Base-by-base conservation (phyloP, 176 grass and related monocot genomes). In the Poa pratensis region DNA sequence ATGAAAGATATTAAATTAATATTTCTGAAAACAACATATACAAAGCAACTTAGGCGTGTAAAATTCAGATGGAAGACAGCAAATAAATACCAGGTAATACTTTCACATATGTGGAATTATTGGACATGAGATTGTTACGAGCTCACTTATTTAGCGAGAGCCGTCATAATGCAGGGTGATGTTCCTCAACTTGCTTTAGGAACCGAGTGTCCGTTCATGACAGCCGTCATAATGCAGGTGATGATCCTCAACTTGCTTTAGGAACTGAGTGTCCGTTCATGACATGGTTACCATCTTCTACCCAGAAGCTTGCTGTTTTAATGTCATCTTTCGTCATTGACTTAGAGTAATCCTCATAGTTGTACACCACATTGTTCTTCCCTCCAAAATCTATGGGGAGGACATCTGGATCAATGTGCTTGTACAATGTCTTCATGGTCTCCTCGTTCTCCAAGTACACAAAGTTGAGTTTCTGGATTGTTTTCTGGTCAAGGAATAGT, bases 371-470 rank as follows among this genome's bases (percentile, higher is more conserved):
- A 23, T 72, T 86, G 74, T 65, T 89, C 83, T 82, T 89, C 16
- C 96, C 96, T 75, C 96, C 96, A 73, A 98, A 95, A 66, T 95
- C 90, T 57, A 80, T 10, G 3, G 91, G 93, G 39, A 98, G 91
- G 17, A 84, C 72, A 46, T 95, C 78, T 3, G 84, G 88, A 64
- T 95, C 90, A 11, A 98, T 92, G 78, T 73, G 80, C 45, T 82
- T 87, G 70, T 88, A 37, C 86, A 98, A 84, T 6, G 86, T 48
- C 58, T 89, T 85, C 77, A 87, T 77, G 93, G 89, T 98, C 55
- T 92, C 96, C 62, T 90, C 89, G 19, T 92, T 88, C 34, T 98
- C 92, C 6, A 50, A 51, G 86, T 94, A 90, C 4, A 98, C 83
- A 20, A 92, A 98, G 12, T 87, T 87, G 13, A 92, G 78, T 87